Conservation (phyloP, 2,329 filamentous ascomycete genomes). For the Colletotrichum brevisporum region DNA sequence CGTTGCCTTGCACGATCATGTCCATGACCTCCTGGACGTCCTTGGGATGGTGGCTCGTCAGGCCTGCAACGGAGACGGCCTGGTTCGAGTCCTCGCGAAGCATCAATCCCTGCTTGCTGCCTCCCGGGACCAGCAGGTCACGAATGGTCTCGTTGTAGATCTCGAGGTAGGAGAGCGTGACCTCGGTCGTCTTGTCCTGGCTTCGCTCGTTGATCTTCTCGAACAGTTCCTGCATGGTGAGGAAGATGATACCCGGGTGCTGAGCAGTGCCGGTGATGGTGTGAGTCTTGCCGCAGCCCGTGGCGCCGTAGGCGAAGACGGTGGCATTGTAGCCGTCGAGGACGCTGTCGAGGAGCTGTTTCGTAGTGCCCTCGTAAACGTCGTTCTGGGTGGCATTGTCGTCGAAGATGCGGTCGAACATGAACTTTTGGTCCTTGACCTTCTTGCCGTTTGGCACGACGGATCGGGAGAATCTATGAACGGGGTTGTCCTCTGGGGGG, state of each 20-base stretch:
- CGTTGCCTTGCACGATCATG: conserved; percentile 96
- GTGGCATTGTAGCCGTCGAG: conserved; percentile 99
- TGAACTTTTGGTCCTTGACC: conserved; percentile 97
- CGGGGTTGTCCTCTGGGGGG: conserved; percentile 92
- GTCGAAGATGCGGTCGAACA: conserved; percentile 97
- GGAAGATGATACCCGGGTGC: conserved; percentile 96
- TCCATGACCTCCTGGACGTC: conserved; percentile 99
- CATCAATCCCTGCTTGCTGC: conserved; percentile 87
- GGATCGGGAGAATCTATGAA: conserved; percentile 88
- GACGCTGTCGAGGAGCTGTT: conserved; percentile 91
- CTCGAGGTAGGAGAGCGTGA: conserved; percentile 94
- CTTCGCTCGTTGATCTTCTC: conserved; percentile 92
- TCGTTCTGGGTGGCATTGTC: conserved; percentile 93
- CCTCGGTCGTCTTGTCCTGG: conserved; percentile 88
- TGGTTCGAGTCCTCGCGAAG: conserved; percentile 95
- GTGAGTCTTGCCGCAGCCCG: conserved; percentile 98
- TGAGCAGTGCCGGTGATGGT: conserved; percentile 94
- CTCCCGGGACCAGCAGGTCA: conserved; percentile 89
- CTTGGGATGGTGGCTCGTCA: conserved; percentile 91
- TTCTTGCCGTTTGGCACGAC: conserved; percentile 89
- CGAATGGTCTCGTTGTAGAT: conserved; percentile 99
- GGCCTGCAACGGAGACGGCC: conserved; percentile 88
- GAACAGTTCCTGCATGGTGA: conserved; percentile 99
- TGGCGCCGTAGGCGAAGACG: conserved; percentile 98
- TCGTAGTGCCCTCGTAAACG: conserved; percentile 95